Conservation (phyloP, 2,329 filamentous ascomycete species). For the Graphilbum sp. region DNA sequence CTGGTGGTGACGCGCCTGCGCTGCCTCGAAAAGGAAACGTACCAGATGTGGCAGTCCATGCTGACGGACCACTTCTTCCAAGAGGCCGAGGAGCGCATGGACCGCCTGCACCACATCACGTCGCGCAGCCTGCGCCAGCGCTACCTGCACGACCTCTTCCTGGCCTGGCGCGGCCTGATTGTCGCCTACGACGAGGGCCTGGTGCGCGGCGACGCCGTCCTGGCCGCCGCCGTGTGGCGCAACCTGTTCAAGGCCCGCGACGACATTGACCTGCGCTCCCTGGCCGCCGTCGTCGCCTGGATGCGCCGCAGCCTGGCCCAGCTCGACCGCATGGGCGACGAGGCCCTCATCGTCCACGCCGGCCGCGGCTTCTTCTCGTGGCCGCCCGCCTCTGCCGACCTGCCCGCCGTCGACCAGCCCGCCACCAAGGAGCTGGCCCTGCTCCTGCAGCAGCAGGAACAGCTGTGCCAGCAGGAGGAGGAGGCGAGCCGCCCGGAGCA, state of each 20-base stretch:
- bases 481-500: background rate
- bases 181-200: slow-evolving; percentile 75
- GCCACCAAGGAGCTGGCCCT: slow-evolving; percentile 20
- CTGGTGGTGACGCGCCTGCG: slow-evolving; percentile 71
- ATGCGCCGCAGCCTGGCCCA: slow-evolving; percentile 31
- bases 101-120: slow-evolving; percentile 56
- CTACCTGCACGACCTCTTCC: slow-evolving; percentile 74
- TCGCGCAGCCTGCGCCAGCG: slow-evolving; percentile 42
- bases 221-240: slow-evolving; percentile 77
- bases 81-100: slow-evolving; percentile 72
- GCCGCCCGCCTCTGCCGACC: slow-evolving; percentile 18
- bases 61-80: slow-evolving; percentile 92
- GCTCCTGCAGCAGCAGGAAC: slow-evolving; percentile 11
- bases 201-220: slow-evolving; percentile 57
- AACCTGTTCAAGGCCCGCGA: slow-evolving; percentile 67
- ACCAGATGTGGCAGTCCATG: slow-evolving; percentile 71
- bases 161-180: slow-evolving; percentile 80
- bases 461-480: slow-evolving; percentile 2
- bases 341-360: slow-evolving; percentile 17
- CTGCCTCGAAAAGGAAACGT: slow-evolving; percentile 52
- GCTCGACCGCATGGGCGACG: slow-evolving; percentile 33
- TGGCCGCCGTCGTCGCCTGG: slow-evolving; percentile 40
- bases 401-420: slow-evolving; percentile 23
- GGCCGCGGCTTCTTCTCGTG: slow-evolving; percentile 25
- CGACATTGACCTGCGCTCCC: slow-evolving; percentile 30